Evolutionary conservation across 345 rosid genomes (phyloP), one percentile per base, ranked within the genome.

Genomic region (Anacardium occidentale): DNA sequence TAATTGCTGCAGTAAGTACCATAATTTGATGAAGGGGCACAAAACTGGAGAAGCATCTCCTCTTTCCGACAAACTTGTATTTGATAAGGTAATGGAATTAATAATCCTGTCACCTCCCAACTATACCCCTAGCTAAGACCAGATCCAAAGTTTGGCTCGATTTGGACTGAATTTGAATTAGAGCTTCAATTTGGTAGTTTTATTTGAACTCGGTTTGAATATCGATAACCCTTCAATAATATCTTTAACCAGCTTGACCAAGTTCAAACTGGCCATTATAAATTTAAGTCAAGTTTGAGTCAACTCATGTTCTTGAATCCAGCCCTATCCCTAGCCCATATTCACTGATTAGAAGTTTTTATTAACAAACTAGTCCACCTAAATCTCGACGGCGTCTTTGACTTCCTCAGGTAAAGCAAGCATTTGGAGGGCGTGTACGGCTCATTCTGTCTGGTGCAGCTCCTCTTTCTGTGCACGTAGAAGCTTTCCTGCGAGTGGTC

Each of bases 381-480:
- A 29, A 42, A 51, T 59, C 34, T 78, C 72, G n/a, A 53, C 54
- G 10, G 45, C 58, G 9, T 66, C 29, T 25, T 29, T 21, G 22
- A 64, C 34, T 72, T 42, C 75, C 74, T 62, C 83, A 92, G 99
- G 97, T 95, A 53, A 90, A 89, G 86, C 86, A 90, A 86, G 94
- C 93, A 1, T 82, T 93, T 77, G 99, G 99, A 56, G 99, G 99
- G 73, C 93, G 70, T 5, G 97, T 95, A 70, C 86, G 99, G 61
- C 79, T 95, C 40, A 88, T 95, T 75, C 84, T 95, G 44, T 95
- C 99, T 21, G 96, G 99, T 76, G 99, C 92, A 63, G 97, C 99
- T 70, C 99, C 99, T 71, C 91, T 95, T 64, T 80, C 97, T 75
- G 59, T 83, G 69, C 99, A 92, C 20, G 91, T 93, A 24, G 99